phyloP scores from a whole-genome alignment of 257 asterid species.

The Penstemon davidsonii region DNA sequence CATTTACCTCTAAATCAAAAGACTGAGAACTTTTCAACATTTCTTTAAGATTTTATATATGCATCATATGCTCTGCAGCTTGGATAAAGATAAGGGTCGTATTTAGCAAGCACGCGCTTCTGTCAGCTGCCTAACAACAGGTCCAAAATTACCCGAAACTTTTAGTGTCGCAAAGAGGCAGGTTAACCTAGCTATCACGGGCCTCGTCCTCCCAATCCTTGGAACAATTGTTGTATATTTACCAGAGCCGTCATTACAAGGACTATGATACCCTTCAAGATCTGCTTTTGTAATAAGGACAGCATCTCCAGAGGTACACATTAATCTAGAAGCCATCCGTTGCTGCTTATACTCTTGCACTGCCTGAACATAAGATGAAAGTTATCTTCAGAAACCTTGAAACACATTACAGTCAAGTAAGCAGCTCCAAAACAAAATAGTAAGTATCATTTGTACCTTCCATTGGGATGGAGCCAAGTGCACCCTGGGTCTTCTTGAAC shows the following conservation, averaged over 20 bases:
- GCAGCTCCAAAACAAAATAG: not conserved
- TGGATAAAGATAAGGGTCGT: slow-evolving; percentile 16
- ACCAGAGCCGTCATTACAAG: slow-evolving; percentile 39
- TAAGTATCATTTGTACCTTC: slow-evolving; percentile 53
- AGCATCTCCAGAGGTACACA: slow-evolving; percentile 66
- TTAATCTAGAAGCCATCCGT: slow-evolving; percentile 38
- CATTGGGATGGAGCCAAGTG: slow-evolving; percentile 84
- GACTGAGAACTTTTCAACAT: slow-evolving; percentile 13
- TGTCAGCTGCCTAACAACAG: slow-evolving; percentile 62
- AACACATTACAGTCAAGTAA: not conserved
- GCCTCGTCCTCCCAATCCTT: slow-evolving; percentile 43
- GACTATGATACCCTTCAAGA: slow-evolving; percentile 81
- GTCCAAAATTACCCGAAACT: slow-evolving; percentile 58
- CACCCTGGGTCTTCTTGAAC: slow-evolving; percentile 83
- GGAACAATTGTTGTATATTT: slow-evolving; percentile 49
- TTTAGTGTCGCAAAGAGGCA: slow-evolving; percentile 79
- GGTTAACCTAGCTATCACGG: slow-evolving; percentile 75
- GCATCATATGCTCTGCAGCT: slow-evolving; percentile 31
- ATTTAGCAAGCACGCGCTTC: slow-evolving; percentile 55
- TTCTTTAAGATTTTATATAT: slow-evolving; percentile 14
- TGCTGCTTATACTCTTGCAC: slow-evolving; percentile 77
- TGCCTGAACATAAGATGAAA: slow-evolving; percentile 52
- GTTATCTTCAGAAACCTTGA: not conserved
- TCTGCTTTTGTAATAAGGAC: slow-evolving; percentile 86
- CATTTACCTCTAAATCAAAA: slow-evolving; percentile 24